Evolutionary conservation across 495 filamentous ascomycete genomes (phyloP).

Genomic region (Penicillium maclennaniae): DNA sequence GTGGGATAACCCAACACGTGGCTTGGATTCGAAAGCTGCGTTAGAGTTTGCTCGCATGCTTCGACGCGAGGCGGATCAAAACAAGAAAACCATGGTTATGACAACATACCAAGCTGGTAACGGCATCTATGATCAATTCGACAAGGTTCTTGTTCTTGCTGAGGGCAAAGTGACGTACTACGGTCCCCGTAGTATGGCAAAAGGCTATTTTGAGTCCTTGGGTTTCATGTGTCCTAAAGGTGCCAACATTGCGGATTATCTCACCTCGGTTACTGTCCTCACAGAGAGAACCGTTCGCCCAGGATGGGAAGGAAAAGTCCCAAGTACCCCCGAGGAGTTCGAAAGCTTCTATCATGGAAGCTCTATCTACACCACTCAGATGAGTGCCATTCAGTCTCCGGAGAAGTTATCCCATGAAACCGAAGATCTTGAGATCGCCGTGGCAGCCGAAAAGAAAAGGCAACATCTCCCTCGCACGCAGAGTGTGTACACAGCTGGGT

Average conservation of each 20-base stretch:
- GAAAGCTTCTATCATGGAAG: slow-evolving; percentile 67
- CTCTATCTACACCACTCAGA: slow-evolving; percentile 55
- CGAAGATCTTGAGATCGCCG: slow-evolving; percentile 38
- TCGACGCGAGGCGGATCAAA: slow-evolving; percentile 60
- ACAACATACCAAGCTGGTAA: slow-evolving; percentile 85
- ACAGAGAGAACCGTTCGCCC: slow-evolving; percentile 59
- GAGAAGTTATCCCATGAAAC: slow-evolving; percentile 42
- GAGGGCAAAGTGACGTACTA: slow-evolving; percentile 80
- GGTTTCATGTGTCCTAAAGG: slow-evolving; percentile 68
- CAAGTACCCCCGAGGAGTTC: slow-evolving; percentile 73
- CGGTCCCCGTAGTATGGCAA: slow-evolving; percentile 57
- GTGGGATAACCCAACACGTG: slow-evolving; percentile 81
- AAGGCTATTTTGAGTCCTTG: slow-evolving; percentile 64
- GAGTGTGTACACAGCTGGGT: slow-evolving; percentile 52
- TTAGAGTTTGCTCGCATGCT: slow-evolving; percentile 73
- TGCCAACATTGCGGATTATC: slow-evolving; percentile 72
- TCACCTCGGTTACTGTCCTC: slow-evolving; percentile 73
- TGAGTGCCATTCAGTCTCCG: slow-evolving; percentile 57
- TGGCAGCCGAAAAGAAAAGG: slow-evolving; percentile 53
- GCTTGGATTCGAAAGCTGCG: slow-evolving; percentile 75
- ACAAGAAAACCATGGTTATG: slow-evolving; percentile 63
- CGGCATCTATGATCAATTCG: slow-evolving; percentile 69
- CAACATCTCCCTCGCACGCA: slow-evolving; percentile 35
- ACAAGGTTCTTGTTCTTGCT: slow-evolving; percentile 74
- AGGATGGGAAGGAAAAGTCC: slow-evolving; percentile 63